phyloP scores from a whole-genome alignment of 2,329 filamentous ascomycete genomes.

The Hypoxylon sp. region DNA sequence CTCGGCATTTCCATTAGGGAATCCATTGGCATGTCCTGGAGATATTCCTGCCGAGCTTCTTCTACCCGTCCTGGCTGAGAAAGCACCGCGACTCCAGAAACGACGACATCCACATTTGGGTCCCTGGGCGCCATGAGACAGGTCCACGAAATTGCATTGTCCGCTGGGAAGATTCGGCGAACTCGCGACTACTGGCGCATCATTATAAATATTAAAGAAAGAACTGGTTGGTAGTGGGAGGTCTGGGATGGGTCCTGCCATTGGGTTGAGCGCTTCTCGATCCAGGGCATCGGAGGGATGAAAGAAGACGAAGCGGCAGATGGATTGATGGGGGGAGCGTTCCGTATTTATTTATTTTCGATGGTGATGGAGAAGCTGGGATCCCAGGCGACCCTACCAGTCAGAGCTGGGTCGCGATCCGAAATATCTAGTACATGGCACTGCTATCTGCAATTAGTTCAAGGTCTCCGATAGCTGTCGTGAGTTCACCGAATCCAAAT shows the following conservation, averaged over 20 bases:
- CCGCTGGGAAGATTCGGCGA: slow-evolving; percentile 64
- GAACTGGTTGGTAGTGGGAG: slow-evolving; percentile 60
- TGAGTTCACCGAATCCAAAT: slow-evolving; percentile 33
- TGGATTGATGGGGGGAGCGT: slow-evolving; percentile 38
- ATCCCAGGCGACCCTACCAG: slow-evolving; percentile 52
- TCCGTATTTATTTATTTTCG: slow-evolving; percentile 52
- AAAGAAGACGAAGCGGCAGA: slow-evolving; percentile 29
- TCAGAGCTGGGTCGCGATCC: slow-evolving; percentile 53
- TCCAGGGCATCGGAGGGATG: slow-evolving; percentile 52
- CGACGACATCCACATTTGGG: slow-evolving; percentile 72
- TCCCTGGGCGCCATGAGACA: slow-evolving; percentile 66
- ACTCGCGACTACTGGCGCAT: slow-evolving; percentile 57
- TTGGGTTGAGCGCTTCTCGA: slow-evolving; percentile 60
- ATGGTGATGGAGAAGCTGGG: slow-evolving; percentile 42
- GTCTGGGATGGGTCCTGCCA: slow-evolving; percentile 68
- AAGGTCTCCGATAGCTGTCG: slow-evolving; percentile 39
- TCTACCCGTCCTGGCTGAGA: slow-evolving; percentile 53
- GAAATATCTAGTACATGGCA: slow-evolving; percentile 58
- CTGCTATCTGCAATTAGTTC: slow-evolving; percentile 51
- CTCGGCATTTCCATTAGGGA: slow-evolving; percentile 34
- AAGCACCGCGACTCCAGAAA: slow-evolving; percentile 68
- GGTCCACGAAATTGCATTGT: slow-evolving; percentile 71
- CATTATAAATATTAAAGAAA: slow-evolving; percentile 71
- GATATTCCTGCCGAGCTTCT: slow-evolving; percentile 49
- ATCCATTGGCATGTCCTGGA: slow-evolving; percentile 49